A percentile compares a stretch with the other conserved stretches of the same genome.
These are phyloP conservation scores for Pleurotus citrinopileatus DNA, from an alignment of 768 basidiomycete genomes.

Conservation along the genomic window DNA sequence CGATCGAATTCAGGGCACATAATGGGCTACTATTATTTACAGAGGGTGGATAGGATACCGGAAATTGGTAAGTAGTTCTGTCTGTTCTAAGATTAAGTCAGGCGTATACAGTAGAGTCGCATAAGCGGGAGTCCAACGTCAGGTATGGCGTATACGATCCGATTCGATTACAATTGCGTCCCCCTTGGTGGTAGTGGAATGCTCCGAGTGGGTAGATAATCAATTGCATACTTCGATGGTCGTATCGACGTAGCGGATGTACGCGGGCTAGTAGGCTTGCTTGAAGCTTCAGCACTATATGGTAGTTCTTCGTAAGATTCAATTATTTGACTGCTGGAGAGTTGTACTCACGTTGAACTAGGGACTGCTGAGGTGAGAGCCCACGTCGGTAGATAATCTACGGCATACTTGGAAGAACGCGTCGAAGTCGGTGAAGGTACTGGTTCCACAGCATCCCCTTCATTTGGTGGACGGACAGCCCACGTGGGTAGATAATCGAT, in stretches of 20 bases:
- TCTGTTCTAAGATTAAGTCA: too few relatives aligned
- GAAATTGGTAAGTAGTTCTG: too few relatives aligned
- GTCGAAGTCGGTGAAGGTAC: neutral
- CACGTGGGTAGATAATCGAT: constrained; percentile 5
- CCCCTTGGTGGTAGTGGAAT: neutral
- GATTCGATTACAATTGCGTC: too few relatives aligned
- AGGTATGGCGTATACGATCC: too few relatives aligned
- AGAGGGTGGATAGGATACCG: too few relatives aligned
- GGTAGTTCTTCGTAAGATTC: too few relatives aligned
- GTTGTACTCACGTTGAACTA: neutral
- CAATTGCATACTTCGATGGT: neutral
- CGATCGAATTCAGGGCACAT: too few relatives aligned
- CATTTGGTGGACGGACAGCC: constrained; percentile 1
- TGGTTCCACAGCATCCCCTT: neutral
- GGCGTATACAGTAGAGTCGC: too few relatives aligned
- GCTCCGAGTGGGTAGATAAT: neutral
- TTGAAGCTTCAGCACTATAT: neutral
- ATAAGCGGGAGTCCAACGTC: too few relatives aligned
- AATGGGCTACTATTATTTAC: too few relatives aligned
- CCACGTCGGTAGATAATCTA: neutral
- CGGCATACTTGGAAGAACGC: too few relatives aligned
- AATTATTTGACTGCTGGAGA: neutral
- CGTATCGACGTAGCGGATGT: neutral
- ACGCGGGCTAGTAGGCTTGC: neutral
- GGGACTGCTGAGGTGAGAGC: too few relatives aligned